These are phyloP conservation scores for Suillus discolor DNA, from an alignment of 768 basidiomycete species.

Conservation along the genomic window DNA sequence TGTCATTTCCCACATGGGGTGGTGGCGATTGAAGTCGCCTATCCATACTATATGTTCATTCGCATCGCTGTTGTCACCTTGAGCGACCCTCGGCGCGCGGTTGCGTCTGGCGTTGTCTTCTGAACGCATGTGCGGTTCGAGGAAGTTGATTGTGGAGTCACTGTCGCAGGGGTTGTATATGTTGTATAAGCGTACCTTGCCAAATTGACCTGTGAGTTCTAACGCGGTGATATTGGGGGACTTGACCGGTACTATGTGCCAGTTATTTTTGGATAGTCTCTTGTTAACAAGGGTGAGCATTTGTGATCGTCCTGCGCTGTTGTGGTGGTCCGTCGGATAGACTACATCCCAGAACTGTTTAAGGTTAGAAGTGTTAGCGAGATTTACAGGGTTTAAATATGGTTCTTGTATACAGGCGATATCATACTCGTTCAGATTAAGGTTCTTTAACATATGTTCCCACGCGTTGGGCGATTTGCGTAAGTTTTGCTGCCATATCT, in stretches of 20 bases:
- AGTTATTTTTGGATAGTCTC: background rate
- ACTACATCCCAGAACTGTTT: constrained; percentile 18
- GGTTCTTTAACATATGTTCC: too few relatives aligned
- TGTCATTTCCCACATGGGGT: background rate
- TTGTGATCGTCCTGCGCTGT: fast-evolving
- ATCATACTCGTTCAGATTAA: constrained; percentile 16
- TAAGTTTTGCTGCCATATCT: too few relatives aligned
- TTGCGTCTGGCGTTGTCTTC: too few relatives aligned
- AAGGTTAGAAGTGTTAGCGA: constrained; percentile 15
- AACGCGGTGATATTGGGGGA: background rate
- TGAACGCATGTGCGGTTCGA: too few relatives aligned
- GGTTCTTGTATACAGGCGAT: constrained; percentile 42
- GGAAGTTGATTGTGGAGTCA: background rate
- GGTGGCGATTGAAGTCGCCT: background rate
- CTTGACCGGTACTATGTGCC: background rate
- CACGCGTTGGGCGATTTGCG: too few relatives aligned
- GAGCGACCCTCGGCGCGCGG: background rate
- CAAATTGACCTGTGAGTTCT: background rate
- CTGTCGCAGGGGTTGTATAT: background rate
- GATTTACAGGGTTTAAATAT: constrained; percentile 23
- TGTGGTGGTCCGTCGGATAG: constrained; percentile 16
- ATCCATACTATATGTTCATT: background rate
- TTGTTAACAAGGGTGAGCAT: background rate
- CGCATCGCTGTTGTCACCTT: background rate
- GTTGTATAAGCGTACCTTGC: background rate